Conservation (phyloP, 2,329 filamentous ascomycete genomes). For the Zasmidium citrigriseum region DNA sequence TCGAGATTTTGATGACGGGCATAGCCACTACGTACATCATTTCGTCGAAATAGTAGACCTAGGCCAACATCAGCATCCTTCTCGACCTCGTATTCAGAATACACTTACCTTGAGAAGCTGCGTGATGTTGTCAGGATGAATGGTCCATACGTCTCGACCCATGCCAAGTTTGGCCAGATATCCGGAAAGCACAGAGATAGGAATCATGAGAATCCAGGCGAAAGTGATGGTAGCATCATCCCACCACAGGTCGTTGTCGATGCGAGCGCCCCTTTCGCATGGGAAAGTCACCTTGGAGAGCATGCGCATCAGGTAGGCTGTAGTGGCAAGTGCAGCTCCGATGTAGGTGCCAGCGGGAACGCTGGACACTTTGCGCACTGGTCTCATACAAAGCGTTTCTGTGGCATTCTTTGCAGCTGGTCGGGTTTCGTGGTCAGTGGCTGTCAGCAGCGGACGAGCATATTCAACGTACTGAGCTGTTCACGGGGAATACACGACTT, state of each 20-base stretch:
- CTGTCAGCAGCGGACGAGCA: no score
- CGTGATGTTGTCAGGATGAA: conserved; percentile 14
- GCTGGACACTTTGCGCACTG: background rate
- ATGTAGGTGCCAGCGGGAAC: background rate
- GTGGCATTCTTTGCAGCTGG: conserved; percentile 8
- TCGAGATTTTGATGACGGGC: conserved; percentile 3
- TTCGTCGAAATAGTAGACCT: conserved; percentile 6
- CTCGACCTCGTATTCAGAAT: no score
- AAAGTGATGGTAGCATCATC: conserved; percentile 3
- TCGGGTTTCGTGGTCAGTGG: background rate
- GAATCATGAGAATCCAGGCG: conserved; percentile 2
- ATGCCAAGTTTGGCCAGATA: background rate
- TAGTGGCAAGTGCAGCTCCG: background rate
- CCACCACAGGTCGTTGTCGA: conserved; percentile 5
- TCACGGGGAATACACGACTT: conserved; percentile 1
- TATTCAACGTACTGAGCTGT: conserved; percentile 7
- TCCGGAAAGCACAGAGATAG: background rate
- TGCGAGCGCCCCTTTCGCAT: background rate
- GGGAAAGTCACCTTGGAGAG: conserved; percentile 1
- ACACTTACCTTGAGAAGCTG: conserved; percentile 10
- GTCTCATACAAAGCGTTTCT: conserved; percentile 2
- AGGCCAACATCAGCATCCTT: no score
- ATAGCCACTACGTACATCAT: conserved; percentile 8
- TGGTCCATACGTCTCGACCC: conserved; percentile 20
- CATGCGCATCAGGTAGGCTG: conserved; percentile 2